Percentiles rank a stretch among this genome's conserved stretches.
Conservation (phyloP, 306 rosid genomes). For the Fragaria iinumae region DNA sequence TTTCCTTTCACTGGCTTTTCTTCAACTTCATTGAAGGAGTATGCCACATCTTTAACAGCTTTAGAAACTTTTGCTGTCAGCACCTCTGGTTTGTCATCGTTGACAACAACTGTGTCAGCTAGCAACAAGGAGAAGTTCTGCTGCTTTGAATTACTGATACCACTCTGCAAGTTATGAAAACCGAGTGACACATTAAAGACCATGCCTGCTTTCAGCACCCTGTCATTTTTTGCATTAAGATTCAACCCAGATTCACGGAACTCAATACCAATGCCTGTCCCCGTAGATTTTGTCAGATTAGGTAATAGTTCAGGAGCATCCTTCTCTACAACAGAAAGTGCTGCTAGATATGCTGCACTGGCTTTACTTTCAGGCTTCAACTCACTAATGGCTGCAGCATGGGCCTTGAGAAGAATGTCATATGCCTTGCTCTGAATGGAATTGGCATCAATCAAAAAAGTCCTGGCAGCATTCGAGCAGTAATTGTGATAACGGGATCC, state of each 20-base stretch:
- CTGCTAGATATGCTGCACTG: slow-evolving; percentile 73
- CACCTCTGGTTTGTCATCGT: slow-evolving; percentile 68
- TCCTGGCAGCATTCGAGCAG: slow-evolving; percentile 86
- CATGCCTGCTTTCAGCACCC: slow-evolving; percentile 75
- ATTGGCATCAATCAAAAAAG: slow-evolving; percentile 88
- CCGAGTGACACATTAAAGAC: slow-evolving; percentile 86
- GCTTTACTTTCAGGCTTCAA: slow-evolving; percentile 68
- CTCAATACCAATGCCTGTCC: slow-evolving; percentile 93
- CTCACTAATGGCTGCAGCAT: slow-evolving; percentile 65
- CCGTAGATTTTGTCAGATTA: slow-evolving; percentile 77
- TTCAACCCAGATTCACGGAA: slow-evolving; percentile 93
- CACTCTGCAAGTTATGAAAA: slow-evolving; percentile 67
- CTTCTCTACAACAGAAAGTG: slow-evolving; percentile 71
- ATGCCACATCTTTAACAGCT: slow-evolving; percentile 77
- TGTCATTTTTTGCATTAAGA: slow-evolving; percentile 78
- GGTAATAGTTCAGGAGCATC: slow-evolving; percentile 74
- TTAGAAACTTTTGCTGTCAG: slow-evolving; percentile 64
- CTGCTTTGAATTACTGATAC: slow-evolving; percentile 49
- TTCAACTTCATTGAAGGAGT: slow-evolving; percentile 85
- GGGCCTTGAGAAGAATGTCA: slow-evolving; percentile 83
- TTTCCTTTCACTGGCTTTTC: slow-evolving; percentile 43
- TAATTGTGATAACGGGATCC: slow-evolving; percentile 93
- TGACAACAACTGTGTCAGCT: slow-evolving; percentile 73
- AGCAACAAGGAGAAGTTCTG: slow-evolving; percentile 70
- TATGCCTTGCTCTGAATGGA: slow-evolving; percentile 82